Base-by-base conservation (phyloP, 768 basidiomycete genomes). In the Russula emetica region DNA sequence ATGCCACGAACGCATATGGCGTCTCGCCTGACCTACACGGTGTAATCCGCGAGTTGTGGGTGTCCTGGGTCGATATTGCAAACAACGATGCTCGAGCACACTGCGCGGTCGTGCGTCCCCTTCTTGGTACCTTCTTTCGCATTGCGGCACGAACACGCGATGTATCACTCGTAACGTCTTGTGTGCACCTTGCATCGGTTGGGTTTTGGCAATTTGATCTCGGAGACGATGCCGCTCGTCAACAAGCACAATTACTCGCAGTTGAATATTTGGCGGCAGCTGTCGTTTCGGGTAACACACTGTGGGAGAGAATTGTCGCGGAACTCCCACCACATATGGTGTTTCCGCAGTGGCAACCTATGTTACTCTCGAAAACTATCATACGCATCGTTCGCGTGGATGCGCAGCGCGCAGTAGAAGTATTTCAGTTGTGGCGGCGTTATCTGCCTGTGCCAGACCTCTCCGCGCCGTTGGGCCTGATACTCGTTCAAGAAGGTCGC, bases 91-190 rank as follows among this genome's bases (percentile, higher is more conserved):
- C 61, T 20, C 36, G 49, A 28, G 52, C 63, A 28, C 60, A 67
- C 47, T 13, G 59, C 24, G 57, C 66, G 3, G 47, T 62, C 22
- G 58, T 75, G n/a, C 77, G 76, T 24, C 74, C 74, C 9, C 72
- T 82, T 40, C 66, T 76, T 5, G 72, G 76, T 7, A 71, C 80
- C 1, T 83, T 85, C 68, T 71, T 85, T 34, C 79, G 74, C 50
- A 69, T 84, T 36, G 76, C 82, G 9, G 76, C 72, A 18, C 62
- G 70, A n/a, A 71, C 78, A 7, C 68, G 64, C 6, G 81, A 69
- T 47, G 14, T 11, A 26, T 54, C 56, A 9, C 67, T 67, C 26
- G 62, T 63, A 22, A 51, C 34, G n/a, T 59, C 58, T 5, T 57
- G 66, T 55, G 59, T 69, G n/a, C 66, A 62, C 40, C 60, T 67